Evolutionary conservation across 176 grass and related monocot genomes (phyloP).

Genomic region (Cenchrus fungigraminus): DNA sequence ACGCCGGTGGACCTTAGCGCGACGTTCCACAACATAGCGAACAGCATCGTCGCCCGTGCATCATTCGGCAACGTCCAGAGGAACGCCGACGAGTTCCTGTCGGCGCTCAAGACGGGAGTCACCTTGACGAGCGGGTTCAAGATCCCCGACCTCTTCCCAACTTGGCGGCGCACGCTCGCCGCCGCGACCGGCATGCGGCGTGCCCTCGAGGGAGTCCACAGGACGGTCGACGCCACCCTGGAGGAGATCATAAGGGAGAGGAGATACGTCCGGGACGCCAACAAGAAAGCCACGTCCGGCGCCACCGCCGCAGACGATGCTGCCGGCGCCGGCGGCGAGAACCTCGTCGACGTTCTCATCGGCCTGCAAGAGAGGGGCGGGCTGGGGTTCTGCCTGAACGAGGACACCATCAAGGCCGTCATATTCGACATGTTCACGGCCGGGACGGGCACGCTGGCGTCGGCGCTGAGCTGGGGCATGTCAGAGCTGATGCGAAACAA

Average conservation of each 20-base stretch:
- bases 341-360: constrained; percentile 45
- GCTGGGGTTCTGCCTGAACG: constrained; percentile 7
- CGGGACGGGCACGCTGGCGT: constrained; percentile 23
- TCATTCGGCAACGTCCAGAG: neutral
- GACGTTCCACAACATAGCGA: neutral
- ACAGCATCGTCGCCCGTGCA: neutral
- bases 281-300: neutral
- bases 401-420: constrained; percentile 38
- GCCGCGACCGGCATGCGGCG: neutral
- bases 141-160: constrained; percentile 33
- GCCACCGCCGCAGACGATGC: neutral
- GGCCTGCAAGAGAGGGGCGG: constrained; percentile 19
- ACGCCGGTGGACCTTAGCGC: constrained; percentile 12
- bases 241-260: constrained; percentile 2
- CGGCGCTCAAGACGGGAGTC: neutral
- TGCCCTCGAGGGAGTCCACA: neutral
- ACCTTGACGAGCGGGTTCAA: neutral
- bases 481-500: constrained; percentile 47
- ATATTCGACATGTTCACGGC: constrained; percentile 51
- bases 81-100: neutral
- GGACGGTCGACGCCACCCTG: constrained; percentile 3
- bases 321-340: neutral
- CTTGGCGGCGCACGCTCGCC: neutral
- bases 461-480: constrained; percentile 50
- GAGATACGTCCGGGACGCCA: neutral